A percentile compares a stretch with the other conserved stretches of the same genome.
Evolutionary conservation across 2,329 filamentous ascomycete species (phyloP).

Genomic region (Lasiodiplodia sp.): DNA sequence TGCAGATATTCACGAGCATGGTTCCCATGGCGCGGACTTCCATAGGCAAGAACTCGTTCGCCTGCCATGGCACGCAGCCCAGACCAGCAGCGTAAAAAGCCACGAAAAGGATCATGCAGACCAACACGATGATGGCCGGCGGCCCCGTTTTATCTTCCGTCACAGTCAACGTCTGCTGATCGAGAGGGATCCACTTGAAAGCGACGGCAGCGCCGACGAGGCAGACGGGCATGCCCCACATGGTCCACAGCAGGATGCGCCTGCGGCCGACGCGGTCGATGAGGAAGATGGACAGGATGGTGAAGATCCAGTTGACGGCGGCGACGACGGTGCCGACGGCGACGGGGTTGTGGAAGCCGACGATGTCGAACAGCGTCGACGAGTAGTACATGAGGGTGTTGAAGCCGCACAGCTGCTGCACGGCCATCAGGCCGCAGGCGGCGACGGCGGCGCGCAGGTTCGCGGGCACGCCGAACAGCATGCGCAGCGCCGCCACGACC

Average conservation of each 20-base stretch:
- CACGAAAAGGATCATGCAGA: constrained; percentile 47
- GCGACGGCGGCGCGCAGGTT: constrained; percentile 48
- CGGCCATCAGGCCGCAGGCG: constrained; percentile 62
- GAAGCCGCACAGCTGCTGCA: constrained; percentile 55
- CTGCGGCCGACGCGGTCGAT: constrained; percentile 83
- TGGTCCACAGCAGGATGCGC: constrained; percentile 63
- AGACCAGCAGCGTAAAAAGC: constrained; percentile 44
- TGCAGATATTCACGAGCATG: constrained; percentile 40
- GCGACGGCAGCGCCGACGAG: constrained; percentile 73
- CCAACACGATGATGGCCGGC: constrained; percentile 45
- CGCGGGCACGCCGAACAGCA: constrained; percentile 47
- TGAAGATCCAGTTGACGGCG: constrained; percentile 82
- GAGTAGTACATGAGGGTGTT: constrained; percentile 88
- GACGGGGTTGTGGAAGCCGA: constrained; percentile 80
- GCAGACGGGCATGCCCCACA: constrained; percentile 71
- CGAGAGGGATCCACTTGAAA: constrained; percentile 55
- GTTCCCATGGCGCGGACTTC: constrained; percentile 49
- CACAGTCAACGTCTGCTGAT: constrained; percentile 44
- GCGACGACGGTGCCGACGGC: constrained; percentile 82
- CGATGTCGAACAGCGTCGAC: constrained; percentile 56
- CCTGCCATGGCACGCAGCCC: constrained; percentile 47
- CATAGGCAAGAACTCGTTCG: constrained; percentile 47
- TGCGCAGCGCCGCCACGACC: constrained; percentile 34
- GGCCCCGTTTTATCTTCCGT: constrained; percentile 40
- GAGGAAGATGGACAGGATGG: constrained; percentile 73